Percentiles rank a stretch among this genome's conserved stretches.
Evolutionary conservation across 495 filamentous ascomycete species (phyloP).

Genomic region (Talaromyces ruber): DNA sequence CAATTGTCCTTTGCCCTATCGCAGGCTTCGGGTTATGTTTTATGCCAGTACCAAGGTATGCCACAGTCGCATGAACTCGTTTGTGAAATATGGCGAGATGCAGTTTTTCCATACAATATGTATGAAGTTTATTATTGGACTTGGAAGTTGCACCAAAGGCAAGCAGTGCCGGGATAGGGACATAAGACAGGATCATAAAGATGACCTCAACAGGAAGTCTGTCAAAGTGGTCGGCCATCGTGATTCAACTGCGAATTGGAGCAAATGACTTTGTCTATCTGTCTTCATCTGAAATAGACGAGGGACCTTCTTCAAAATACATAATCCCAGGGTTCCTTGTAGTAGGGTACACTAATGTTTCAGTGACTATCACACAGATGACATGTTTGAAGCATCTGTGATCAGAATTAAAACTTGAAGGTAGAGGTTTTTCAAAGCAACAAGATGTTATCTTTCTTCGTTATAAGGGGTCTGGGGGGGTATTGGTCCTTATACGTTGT

Average conservation of each 20-base stretch:
- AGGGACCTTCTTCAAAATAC: neutral
- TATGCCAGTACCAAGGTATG: slow-evolving; percentile 22
- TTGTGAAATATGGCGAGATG: slow-evolving; percentile 27
- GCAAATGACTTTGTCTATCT: neutral
- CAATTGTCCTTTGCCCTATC: neutral
- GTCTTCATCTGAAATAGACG: neutral
- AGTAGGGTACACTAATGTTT: neutral
- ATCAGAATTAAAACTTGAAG: neutral
- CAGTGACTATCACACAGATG: neutral
- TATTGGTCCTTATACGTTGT: neutral
- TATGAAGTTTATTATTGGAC: slow-evolving; percentile 18
- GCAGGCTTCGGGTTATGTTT: neutral
- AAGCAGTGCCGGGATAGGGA: slow-evolving; percentile 22
- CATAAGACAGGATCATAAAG: slow-evolving; percentile 24
- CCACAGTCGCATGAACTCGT: slow-evolving; percentile 20
- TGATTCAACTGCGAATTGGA: neutral
- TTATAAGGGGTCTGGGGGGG: neutral
- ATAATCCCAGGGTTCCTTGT: neutral
- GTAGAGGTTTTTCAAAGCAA: neutral
- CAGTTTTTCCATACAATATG: slow-evolving; percentile 16
- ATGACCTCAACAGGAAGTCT: slow-evolving; percentile 24
- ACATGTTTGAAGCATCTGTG: neutral
- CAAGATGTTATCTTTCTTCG: neutral
- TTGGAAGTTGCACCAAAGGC: slow-evolving; percentile 26
- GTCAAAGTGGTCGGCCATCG: slow-evolving; percentile 10